Evolutionary conservation across 441 rosid species (phyloP), one percentile per base, ranked within the genome.

Genomic region (Omphalea diandra): DNA sequence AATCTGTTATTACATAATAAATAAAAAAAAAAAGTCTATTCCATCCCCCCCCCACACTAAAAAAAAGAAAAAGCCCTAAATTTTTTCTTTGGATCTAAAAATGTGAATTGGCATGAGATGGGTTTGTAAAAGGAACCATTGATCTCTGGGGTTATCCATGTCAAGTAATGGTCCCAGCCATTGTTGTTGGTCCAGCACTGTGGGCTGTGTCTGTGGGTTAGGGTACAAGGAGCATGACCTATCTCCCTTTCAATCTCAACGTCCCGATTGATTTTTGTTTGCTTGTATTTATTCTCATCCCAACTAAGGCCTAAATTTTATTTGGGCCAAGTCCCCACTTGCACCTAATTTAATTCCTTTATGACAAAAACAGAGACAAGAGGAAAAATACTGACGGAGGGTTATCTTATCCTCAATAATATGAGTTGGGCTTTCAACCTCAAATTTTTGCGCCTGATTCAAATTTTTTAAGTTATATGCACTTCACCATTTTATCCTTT

Each of bases 151-250:
- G n/a, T n/a, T n/a, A n/a, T n/a, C n/a, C n/a, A n/a, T n/a, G n/a
- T n/a, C n/a, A n/a, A n/a, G n/a, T n/a, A 33, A 68, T 73, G 84
- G 84, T 79, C 81, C 84, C 73, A 9, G 36, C 55, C 40, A 33
- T 38, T 0, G 6, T 36, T 38, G 47, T 22, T 70, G 89, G 87
- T 75, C 84, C 85, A 73, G 74, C 72, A 61, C 70, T 49, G 73
- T 72, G 65, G 73, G 80, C 67, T 69, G 14, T 88, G 94, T 88
- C 90, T 81, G 92, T 73, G 75, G 90, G 87, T 87, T 79, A 68
- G 85, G 83, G 85, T 62, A 81, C 97, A 88, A 70, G 20, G 83
- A 80, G 69, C 77, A 67, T 73, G 83, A 84, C 86, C 55, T 70
- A 63, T 73, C 85, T 55, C 54, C 44, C 58, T 76, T 67, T 69